phyloP scores from a whole-genome alignment of 495 filamentous ascomycete species.

The Aspergillus coremiiformis region DNA sequence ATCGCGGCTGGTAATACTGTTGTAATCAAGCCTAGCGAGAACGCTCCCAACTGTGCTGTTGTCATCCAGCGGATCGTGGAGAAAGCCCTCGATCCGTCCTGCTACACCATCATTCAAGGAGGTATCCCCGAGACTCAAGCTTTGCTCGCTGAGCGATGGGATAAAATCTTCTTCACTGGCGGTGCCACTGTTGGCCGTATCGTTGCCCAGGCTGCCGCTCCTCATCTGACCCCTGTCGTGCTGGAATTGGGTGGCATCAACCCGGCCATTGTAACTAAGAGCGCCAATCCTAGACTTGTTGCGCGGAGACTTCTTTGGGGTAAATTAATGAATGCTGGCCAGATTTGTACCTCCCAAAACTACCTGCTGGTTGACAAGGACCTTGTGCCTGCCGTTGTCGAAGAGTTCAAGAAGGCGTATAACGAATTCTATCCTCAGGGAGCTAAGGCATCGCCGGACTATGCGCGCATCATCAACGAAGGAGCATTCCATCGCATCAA shows the following conservation, averaged over 20 bases:
- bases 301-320: conserved; percentile 81
- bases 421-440: conserved; percentile 82
- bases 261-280: conserved; percentile 80
- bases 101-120: conserved; percentile 75
- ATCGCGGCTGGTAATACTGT: conserved; percentile 88
- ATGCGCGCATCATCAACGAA: conserved; percentile 69
- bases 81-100: conserved; percentile 65
- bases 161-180: conserved; percentile 97
- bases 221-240: conserved; percentile 79
- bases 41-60: conserved; percentile 64
- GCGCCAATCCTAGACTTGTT: conserved; percentile 71
- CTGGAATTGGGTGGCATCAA: conserved; percentile 90
- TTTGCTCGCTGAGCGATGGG: conserved; percentile 83
- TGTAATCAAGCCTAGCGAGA: conserved; percentile 84
- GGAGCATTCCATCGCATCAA: conserved; percentile 77
- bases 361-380: conserved; percentile 76
- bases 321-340: conserved; percentile 77
- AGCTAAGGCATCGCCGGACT: conserved; percentile 64
- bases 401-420: conserved; percentile 62
- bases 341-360: conserved; percentile 85
- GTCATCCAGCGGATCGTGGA: conserved; percentile 71
- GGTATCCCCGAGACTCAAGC: conserved; percentile 70
- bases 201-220: conserved; percentile 85
- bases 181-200: conserved; percentile 69
- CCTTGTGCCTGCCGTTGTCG: conserved; percentile 62